phyloP scores from a whole-genome alignment of 1,284 basidiomycete species.

The Porogramme epimiltina region DNA sequence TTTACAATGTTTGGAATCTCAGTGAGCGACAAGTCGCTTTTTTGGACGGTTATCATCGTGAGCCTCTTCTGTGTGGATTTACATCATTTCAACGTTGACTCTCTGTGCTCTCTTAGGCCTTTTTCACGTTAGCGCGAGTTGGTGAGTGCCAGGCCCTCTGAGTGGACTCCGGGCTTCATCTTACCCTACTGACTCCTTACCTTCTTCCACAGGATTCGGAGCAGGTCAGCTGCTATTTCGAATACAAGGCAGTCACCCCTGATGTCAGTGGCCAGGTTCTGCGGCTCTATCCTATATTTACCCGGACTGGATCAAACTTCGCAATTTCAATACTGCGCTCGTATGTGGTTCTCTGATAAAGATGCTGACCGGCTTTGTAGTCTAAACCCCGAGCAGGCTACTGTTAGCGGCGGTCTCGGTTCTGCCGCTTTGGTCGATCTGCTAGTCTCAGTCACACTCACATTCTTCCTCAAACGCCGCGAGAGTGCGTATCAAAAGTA shows the following conservation, averaged over 20 bases:
- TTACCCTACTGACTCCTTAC: background rate
- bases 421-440: constrained; percentile 21
- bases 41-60: constrained; percentile 17
- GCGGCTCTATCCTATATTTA: constrained; percentile 16
- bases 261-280: background rate
- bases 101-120: constrained; percentile 6
- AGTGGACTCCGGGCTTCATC: background rate
- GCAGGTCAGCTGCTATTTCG: constrained; percentile 5
- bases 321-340: constrained; percentile 10
- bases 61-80: background rate
- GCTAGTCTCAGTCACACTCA: constrained; percentile 16
- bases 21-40: constrained; percentile 18
- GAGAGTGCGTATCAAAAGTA: constrained; percentile 13
- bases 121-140: constrained; percentile 17
- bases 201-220: constrained; percentile 13
- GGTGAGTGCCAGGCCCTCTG: constrained; percentile 1
- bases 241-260: no score
- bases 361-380: background rate
- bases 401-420: constrained; percentile 20
- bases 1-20: background rate
- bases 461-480: constrained; percentile 18
- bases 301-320: constrained; percentile 11
- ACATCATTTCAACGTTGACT: no score
- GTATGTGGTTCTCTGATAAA: background rate
- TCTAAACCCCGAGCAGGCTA: constrained; percentile 5